Conservation (phyloP, 2,329 filamentous ascomycete species). For the Biscogniauxia mediterranea region DNA sequence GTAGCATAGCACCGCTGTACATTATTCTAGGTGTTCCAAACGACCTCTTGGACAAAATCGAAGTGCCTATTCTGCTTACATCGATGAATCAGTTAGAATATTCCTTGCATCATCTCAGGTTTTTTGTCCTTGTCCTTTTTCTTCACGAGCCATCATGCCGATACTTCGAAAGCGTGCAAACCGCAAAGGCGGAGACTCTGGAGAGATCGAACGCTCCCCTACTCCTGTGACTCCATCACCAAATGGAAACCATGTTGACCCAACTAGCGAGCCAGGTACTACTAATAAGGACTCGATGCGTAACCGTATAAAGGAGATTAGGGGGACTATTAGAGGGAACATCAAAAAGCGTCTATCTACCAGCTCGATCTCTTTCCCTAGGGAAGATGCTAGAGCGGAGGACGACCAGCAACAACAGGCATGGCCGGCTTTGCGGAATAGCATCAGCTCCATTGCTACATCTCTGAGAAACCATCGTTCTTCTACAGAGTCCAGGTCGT, state of each 20-base stretch:
- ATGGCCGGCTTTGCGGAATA: conserved; percentile 21
- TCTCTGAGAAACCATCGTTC: conserved; percentile 17
- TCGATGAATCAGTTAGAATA: not conserved
- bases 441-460: conserved; percentile 23
- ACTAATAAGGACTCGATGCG: conserved; percentile 7
- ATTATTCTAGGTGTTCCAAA: not conserved
- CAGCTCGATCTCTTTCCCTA: not conserved
- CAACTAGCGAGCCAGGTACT: not conserved
- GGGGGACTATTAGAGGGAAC: conserved; percentile 4
- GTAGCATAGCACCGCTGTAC: not conserved
- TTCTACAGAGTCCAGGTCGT: conserved; percentile 10
- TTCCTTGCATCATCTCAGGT: conserved; percentile 2
- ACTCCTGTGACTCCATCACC: not conserved
- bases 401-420: conserved; percentile 5
- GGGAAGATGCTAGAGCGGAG: conserved; percentile 2
- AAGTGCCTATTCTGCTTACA: not conserved
- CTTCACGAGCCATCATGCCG: conserved; percentile 4
- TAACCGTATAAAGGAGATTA: conserved; percentile 13
- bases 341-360: not conserved
- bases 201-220: not conserved
- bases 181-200: conserved; percentile 3
- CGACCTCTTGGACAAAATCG: not conserved
- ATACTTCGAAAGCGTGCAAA: conserved; percentile 7
- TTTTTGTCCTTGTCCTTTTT: conserved; percentile 4
- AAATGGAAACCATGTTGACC: not conserved